A percentile compares a stretch with the other conserved stretches of the same genome.
Conservation (phyloP, 2,329 filamentous ascomycete species). For the Exophiala viscosa region DNA sequence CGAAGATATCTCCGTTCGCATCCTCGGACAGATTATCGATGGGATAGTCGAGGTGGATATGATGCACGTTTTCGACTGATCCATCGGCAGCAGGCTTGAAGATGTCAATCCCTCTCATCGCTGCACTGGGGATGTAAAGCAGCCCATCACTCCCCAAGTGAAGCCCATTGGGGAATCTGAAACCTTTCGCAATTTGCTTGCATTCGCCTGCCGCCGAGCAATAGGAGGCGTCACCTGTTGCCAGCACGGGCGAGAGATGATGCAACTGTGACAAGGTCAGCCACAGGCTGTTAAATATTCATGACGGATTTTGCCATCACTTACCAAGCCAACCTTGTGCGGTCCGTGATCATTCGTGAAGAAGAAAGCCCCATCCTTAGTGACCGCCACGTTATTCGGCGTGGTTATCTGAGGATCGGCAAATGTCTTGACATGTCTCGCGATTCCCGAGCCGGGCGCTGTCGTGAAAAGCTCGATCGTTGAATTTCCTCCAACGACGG, state of each 20-base stretch:
- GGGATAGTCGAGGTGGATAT: slow-evolving; percentile 31
- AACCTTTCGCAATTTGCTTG: slow-evolving; percentile 20
- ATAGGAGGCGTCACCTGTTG: slow-evolving; percentile 29
- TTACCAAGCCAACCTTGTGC: slow-evolving; percentile 30
- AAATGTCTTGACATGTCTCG: slow-evolving; percentile 34
- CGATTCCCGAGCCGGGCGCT: slow-evolving; percentile 23
- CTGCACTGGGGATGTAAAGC: slow-evolving; percentile 34
- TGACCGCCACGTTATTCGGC: slow-evolving; percentile 37
- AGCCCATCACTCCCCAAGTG: slow-evolving; percentile 33
- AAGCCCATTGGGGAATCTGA: slow-evolving; percentile 36
- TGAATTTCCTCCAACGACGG: slow-evolving; percentile 34
- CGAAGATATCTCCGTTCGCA: slow-evolving; percentile 35
- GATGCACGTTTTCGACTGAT: slow-evolving; percentile 14
- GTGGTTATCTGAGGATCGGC: slow-evolving; percentile 34
- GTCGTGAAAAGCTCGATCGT: slow-evolving; percentile 38
- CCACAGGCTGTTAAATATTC: background rate
- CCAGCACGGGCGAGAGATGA: slow-evolving; percentile 20
- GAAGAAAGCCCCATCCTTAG: slow-evolving; percentile 34
- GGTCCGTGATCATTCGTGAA: slow-evolving; percentile 37
- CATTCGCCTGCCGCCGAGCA: slow-evolving; percentile 18
- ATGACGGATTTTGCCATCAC: background rate
- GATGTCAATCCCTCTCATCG: slow-evolving; percentile 29
- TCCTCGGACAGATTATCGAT: slow-evolving; percentile 40
- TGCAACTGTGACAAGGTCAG: slow-evolving; percentile 20
- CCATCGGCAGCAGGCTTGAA: slow-evolving; percentile 17